Base-by-base conservation (phyloP, 257 asterid species). In the Linderniella brevidens region DNA sequence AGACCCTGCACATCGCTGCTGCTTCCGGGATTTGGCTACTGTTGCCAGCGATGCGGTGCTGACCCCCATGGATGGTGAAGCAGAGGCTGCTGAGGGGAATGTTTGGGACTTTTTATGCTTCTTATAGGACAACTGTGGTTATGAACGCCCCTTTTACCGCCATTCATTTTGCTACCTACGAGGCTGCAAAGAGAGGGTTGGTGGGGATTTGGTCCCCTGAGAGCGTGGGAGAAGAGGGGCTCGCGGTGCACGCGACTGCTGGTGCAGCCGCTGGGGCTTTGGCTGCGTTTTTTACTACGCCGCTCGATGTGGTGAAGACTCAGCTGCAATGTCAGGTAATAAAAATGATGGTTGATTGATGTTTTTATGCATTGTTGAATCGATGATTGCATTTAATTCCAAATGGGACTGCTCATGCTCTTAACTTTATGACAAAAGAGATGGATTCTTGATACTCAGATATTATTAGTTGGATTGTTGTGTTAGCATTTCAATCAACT, bases 111-210 rank as follows among this genome's bases (percentile, higher is more conserved):
- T 90, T 90, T 52, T 85, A 73, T 16, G 96, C 93, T 0, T 79
- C 93, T 4, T 85, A 90, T 55, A 69, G 65, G 60, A 90, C 99
- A 10, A 90, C 99, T 0, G 83, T 90, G 25, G 57, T 90, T 53
- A 90, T 90, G 99, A 90, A 90, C 61, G 99, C 99, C 0, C 99
- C 99, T 5, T 81, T 71, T 49, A 90, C 99, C 8, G 96, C 99
- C 0, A 78, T 90, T 56, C 99, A 90, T 69, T 90, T 90, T 29
- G 59, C 94, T 3, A 77, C 92, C 0, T 85, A 90, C 38, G 99
- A 90, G 79, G 99, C 96, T 0, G 69, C 75, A 0, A 90, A 90
- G 54, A 72, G 70, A 56, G 94, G 92, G 11, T 49, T 85, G 58
- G 62, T 46, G 70, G 93, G 66, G 71, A 60, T 85, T 15, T 25